Evolutionary conservation across 257 asterid genomes (phyloP), one percentile per base, ranked within the genome.

Genomic region (Agastache rugosa): DNA sequence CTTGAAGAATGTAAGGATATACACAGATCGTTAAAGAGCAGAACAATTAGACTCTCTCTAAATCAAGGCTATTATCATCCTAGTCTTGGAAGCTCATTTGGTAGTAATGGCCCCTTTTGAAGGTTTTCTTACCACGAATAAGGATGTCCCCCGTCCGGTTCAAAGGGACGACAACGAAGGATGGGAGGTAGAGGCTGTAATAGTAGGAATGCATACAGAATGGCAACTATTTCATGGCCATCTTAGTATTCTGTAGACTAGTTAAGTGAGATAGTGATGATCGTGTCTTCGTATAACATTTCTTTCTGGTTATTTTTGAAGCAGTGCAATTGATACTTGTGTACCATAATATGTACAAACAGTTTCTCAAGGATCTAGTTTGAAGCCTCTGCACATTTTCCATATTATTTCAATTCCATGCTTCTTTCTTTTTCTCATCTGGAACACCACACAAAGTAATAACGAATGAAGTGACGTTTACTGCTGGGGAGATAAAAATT

Each of bases 1-100:
- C 96, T 91, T 56, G 96, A 89, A 81, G 96, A 91, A 78, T 91
- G 95, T 74, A 68, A 79, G 11, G 92, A 89, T 76, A 88, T 89
- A 79, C 92, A 91, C 83, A 88, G 73, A 75, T 76, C 85, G 22
- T 80, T 82, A 73, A 78, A 82, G 73, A 84, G 75, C 82, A 83
- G 78, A 65, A 85, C 90, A 20, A 88, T 91, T 53, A 89, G 86
- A 83, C 73, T 89, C 22, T 76, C 88, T 41, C 79, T 89, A 74
- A 83, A 79, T 63, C 88, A 82, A 76, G 71, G 82, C n/a, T 77
- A 75, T 75, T 77, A 75, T 70, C 79, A 78, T 77, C 75, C 77
- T 10, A 79, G 74, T 83, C 85, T 85, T 67, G 90, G 87, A 75
- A 86, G 90, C 75, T 85, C 93, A 69, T 87, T 83, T 74, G 91